phyloP scores from a whole-genome alignment of 1,139 yeast species.

The Diutina siamensis region DNA sequence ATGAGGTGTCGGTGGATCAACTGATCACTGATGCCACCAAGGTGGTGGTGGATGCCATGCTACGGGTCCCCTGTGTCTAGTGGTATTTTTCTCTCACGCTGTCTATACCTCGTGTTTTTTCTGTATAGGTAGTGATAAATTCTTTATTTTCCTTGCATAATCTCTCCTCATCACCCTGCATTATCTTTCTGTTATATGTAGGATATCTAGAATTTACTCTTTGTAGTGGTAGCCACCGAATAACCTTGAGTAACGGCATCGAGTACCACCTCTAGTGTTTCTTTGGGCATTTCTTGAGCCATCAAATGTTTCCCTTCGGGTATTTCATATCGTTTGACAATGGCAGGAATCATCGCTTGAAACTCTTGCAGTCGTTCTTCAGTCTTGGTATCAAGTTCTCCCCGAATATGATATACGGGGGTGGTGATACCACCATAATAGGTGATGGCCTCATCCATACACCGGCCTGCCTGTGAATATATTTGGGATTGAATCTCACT shows the following conservation, averaged over 20 bases:
- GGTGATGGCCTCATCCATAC: neutral
- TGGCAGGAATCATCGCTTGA: neutral
- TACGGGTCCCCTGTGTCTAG: neutral
- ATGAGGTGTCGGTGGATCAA: neutral
- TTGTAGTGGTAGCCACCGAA: too few relatives aligned
- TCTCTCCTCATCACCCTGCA: too few relatives aligned
- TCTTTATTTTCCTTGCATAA: too few relatives aligned
- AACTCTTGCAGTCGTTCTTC: neutral
- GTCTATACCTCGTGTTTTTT: neutral
- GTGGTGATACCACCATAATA: neutral
- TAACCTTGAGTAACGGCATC: neutral
- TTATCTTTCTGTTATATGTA: neutral
- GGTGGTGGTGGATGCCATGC: conserved; percentile 1
- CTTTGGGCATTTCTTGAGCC: neutral
- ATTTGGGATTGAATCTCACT: neutral
- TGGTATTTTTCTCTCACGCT: neutral
- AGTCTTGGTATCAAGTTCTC: neutral
- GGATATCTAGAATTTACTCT: neutral
- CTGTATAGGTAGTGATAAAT: neutral
- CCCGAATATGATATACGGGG: neutral
- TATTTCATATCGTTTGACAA: neutral
- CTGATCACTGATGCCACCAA: neutral
- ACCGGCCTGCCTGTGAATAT: neutral
- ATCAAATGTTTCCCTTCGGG: conserved; percentile 3
- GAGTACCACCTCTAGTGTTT: neutral